Conservation (phyloP, 2,329 filamentous ascomycete species). For the Pseudofabraea citricarpa region DNA sequence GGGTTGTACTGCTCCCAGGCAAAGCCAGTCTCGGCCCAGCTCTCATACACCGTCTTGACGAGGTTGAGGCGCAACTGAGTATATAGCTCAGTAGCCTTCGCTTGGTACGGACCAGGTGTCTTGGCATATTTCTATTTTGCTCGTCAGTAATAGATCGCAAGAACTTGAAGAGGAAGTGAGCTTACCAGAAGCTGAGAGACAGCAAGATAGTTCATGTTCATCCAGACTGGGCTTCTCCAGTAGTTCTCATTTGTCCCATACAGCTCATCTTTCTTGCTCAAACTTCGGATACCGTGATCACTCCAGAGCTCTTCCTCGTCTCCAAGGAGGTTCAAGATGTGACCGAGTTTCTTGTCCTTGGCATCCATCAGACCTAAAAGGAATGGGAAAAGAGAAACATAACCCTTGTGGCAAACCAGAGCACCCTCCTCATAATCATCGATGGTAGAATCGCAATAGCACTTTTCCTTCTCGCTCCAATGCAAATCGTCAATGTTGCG, state of each 20-base stretch:
- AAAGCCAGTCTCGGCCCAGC: slow-evolving; percentile 89
- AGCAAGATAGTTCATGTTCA: slow-evolving; percentile 92
- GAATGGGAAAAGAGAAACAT: slow-evolving; percentile 91
- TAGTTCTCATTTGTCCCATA: slow-evolving; percentile 96
- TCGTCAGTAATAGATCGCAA: slow-evolving; percentile 7
- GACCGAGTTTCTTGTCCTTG: slow-evolving; percentile 69
- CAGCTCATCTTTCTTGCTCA: slow-evolving; percentile 76
- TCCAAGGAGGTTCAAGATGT: slow-evolving; percentile 70
- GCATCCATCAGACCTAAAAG: slow-evolving; percentile 73
- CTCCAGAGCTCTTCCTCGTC: slow-evolving; percentile 89
- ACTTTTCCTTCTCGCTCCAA: slow-evolving; percentile 76
- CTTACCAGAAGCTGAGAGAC: slow-evolving; percentile 73
- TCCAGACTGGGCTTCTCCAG: slow-evolving; percentile 92
- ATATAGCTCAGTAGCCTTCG: slow-evolving; percentile 70
- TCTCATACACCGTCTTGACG: slow-evolving; percentile 80
- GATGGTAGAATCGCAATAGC: slow-evolving; percentile 92
- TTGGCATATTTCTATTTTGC: slow-evolving; percentile 59
- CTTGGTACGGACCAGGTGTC: slow-evolving; percentile 59
- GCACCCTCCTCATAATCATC: slow-evolving; percentile 90
- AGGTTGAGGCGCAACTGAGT: slow-evolving; percentile 74
- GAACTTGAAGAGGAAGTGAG: slow-evolving; percentile 16
- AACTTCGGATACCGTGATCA: slow-evolving; percentile 77
- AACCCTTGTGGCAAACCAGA: slow-evolving; percentile 94
- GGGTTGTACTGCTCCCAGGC: slow-evolving; percentile 99
- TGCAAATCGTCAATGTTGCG: slow-evolving; percentile 90